phyloP scores from a whole-genome alignment of 768 basidiomycete species.

The Podaxis rugospora region DNA sequence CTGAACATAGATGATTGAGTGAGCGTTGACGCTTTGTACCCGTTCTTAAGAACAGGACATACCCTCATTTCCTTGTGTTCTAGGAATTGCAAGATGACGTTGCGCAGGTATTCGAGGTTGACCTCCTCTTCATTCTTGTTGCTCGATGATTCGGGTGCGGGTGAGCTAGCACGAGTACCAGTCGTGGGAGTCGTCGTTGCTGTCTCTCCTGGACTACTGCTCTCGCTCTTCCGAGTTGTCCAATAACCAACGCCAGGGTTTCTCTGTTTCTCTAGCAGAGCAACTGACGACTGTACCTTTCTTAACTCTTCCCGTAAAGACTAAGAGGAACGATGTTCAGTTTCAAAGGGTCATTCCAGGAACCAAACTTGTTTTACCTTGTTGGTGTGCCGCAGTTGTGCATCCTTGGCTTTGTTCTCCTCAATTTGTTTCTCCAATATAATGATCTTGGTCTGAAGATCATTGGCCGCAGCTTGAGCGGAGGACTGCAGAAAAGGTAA shows the following conservation, averaged over 20 bases:
- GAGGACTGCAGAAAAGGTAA: constrained; percentile 19
- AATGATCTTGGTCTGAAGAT: constrained; percentile 43
- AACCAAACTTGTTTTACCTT: constrained; percentile 48
- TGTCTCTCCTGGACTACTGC: constrained; percentile 35
- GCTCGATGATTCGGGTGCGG: constrained; percentile 26
- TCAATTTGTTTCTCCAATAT: constrained; percentile 66
- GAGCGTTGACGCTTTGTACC: background rate
- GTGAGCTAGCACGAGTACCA: constrained; percentile 31
- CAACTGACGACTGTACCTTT: constrained; percentile 92
- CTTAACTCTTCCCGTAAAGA: constrained; percentile 90
- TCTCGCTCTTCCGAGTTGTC: constrained; percentile 45
- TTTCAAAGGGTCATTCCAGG: background rate
- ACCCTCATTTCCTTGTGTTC: constrained; percentile 99
- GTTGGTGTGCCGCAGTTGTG: constrained; percentile 67
- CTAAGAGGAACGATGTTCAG: constrained; percentile 31
- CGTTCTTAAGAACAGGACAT: constrained; percentile 25
- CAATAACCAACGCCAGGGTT: constrained; percentile 96
- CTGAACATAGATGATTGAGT: constrained; percentile 30
- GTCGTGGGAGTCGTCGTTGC: constrained; percentile 33
- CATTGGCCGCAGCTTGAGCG: constrained; percentile 35
- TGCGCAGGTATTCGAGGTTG: constrained; percentile 92
- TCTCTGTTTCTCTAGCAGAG: constrained; percentile 83
- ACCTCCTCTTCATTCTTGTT: constrained; percentile 79
- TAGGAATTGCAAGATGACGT: constrained; percentile 94
- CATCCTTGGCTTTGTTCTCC: constrained; percentile 66